A percentile compares a stretch with the other conserved stretches of the same genome.
Evolutionary conservation across 805 yeast genomes (phyloP).

Genomic region (Candida vaughaniae): DNA sequence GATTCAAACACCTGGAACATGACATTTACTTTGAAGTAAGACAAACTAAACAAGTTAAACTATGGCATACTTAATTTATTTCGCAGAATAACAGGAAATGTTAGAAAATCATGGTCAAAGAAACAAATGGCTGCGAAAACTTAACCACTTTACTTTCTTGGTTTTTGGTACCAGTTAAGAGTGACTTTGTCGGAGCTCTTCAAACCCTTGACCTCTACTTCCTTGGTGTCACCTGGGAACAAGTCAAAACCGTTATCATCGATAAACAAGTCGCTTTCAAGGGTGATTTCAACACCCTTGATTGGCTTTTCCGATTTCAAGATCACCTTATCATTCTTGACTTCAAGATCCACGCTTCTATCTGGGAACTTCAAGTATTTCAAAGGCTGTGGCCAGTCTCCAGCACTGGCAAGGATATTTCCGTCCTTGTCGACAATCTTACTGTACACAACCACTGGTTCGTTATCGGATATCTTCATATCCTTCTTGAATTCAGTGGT

Average conservation of each 20-base stretch:
- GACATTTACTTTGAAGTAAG: no score
- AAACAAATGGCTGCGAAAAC: no score
- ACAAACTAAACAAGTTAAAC: no score
- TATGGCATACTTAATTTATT: no score
- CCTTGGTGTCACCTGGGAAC: slow-evolving; percentile 34
- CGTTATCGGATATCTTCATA: slow-evolving; percentile 14
- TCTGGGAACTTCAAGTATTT: slow-evolving; percentile 36
- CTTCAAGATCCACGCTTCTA: slow-evolving; percentile 19
- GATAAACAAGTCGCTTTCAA: slow-evolving; percentile 25
- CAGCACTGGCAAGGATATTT: slow-evolving; percentile 26
- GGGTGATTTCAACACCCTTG: slow-evolving; percentile 38
- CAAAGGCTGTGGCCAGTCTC: slow-evolving; percentile 54
- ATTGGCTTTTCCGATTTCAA: slow-evolving; percentile 37
- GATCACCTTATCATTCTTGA: slow-evolving; percentile 24
- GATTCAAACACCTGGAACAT: no score
- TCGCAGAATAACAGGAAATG: no score
- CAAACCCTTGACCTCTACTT: slow-evolving; percentile 16
- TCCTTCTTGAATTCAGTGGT: slow-evolving; percentile 27
- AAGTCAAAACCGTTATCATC: slow-evolving; percentile 50
- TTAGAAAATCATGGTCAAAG: no score
- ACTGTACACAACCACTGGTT: slow-evolving; percentile 18
- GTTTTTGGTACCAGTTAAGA: slow-evolving; percentile 19
- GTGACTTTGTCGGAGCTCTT: slow-evolving; percentile 15
- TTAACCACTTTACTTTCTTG: not conserved
- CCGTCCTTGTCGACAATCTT: slow-evolving; percentile 14